Conservation (phyloP, 2,329 filamentous ascomycete species). For the Xylariaceae sp. region DNA sequence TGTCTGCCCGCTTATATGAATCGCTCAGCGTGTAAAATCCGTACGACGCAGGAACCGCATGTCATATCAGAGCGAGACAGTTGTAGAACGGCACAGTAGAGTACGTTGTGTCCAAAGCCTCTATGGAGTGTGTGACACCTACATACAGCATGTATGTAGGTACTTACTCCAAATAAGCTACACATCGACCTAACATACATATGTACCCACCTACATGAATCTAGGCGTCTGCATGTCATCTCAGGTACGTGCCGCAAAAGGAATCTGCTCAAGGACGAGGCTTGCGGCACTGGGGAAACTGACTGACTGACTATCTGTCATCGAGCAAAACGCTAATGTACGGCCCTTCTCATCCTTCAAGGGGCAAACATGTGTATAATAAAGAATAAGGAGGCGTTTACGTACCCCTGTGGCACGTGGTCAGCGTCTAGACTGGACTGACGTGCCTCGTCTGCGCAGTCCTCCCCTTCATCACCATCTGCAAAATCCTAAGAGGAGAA, state of each 20-base stretch:
- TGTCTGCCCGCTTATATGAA: neutral
- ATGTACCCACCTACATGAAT: neutral
- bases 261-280: neutral
- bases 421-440: conserved; percentile 3
- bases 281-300: neutral
- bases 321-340: conserved; percentile 17
- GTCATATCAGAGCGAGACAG: conserved; percentile 1
- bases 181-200: neutral
- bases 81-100: conserved; percentile 11
- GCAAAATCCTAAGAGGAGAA: neutral
- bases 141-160: too few relatives aligned
- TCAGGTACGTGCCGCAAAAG: conserved; percentile 8
- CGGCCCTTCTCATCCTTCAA: conserved; percentile 25
- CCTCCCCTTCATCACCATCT: neutral
- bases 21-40: too few relatives aligned
- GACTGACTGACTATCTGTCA: neutral
- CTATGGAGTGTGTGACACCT: too few relatives aligned
- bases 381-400: neutral
- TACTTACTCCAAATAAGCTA: neutral
- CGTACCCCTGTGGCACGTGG: conserved; percentile 2
- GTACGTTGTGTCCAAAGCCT: too few relatives aligned
- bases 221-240: neutral
- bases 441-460: conserved; percentile 8
- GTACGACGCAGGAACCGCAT: neutral
- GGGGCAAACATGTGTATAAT: neutral